Evolutionary conservation across 306 rosid genomes (phyloP), one percentile per base, ranked within the genome.

Genomic region (Medicago arabica): DNA sequence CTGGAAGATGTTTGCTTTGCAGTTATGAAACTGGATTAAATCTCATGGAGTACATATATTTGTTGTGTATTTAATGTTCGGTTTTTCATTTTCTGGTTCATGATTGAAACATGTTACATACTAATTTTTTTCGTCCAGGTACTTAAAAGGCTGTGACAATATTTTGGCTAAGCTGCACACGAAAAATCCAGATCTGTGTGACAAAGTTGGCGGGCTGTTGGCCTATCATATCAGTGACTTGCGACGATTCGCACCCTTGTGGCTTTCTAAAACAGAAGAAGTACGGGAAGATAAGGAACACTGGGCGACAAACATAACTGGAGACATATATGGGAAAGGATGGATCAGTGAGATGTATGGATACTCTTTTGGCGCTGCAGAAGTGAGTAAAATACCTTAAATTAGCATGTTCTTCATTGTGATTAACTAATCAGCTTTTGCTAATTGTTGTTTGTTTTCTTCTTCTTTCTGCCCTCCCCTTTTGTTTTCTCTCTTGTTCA

Each of bases 301-400:
- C 78, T 95, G 99, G 99, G 74, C 74, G 16, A 90, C 97, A 81
- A 95, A 95, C 85, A 61, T 90, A 83, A 95, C 99, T 68, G 99
- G 97, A 77, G 99, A 95, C 72, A 85, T 95, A 69, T 95, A 92
- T 78, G 93, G 87, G 58, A 65, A 81, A 79, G 99, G 99, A 72
- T 95, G 99, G 99, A 95, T 95, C 67, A 95, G 97, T 88, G 99
- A 95, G 88, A 95, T 95, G 99, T 95, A 95, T 64, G 99, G 99
- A 72, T 95, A 92, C 84, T 92, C 99, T 46, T 95, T 95, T 68
- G 99, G 97, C 57, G 99, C 97, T 40, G 99, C 99, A 6, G 99
- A 92, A 86, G 97, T 92, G 85, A 83, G 96, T 67, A 74, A 47
- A 36, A 34, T 66, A 44, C 62, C 73, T 44, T 78, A 49, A 69